Base-by-base conservation (phyloP, 140 eudicot genomes). In the Stevia rebaudiana region DNA sequence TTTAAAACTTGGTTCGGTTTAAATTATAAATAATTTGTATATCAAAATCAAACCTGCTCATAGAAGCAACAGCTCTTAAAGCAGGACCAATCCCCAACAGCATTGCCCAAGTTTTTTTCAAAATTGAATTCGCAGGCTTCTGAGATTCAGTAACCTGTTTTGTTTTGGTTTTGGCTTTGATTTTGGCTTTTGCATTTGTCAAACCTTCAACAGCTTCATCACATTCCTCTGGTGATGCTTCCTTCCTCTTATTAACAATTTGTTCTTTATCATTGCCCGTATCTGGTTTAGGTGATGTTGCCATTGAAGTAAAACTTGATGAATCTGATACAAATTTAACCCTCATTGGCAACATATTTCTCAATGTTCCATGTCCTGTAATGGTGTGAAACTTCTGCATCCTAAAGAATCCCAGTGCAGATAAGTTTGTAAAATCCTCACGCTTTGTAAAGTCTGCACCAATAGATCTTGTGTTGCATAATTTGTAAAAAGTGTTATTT, bases 151-250 rank as follows among this genome's bases (percentile, higher is more conserved):
- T 82, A 48, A 61, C 43, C 53, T 67, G 86, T 74, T 82, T 79
- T 39, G 94, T 83, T 73, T 82, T 79, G 44, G 94, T 83, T 73
- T 82, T 79, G 44, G 94, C 84, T 75, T 84, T 84, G 3, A 80
- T 92, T 84, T 87, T 88, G 11, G 89, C 95, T 74, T 82, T 88
- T 35, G 84, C 94, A 35, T 75, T 77, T 60, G 94, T 88, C 74
- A 88, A 67, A 22, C 89, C 94, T 35, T 79, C 83, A 68, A 88
- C 95, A 49, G 95, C 95, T 82, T 88, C 83, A 76, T 88, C 95
- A 67, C 95, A 88, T 65, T 88, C 95, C 69, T 84, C 94, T 0
- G 95, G 83, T 28, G 86, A 91, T 12, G 98, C 88, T 63, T 87
- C 89, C 78, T 87, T 81, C 73, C 84, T 79, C 82, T 78, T 82